A percentile compares a stretch with the other conserved stretches of the same genome.
Conservation (phyloP, 441 rosid genomes). For the Mallotus japonicus region DNA sequence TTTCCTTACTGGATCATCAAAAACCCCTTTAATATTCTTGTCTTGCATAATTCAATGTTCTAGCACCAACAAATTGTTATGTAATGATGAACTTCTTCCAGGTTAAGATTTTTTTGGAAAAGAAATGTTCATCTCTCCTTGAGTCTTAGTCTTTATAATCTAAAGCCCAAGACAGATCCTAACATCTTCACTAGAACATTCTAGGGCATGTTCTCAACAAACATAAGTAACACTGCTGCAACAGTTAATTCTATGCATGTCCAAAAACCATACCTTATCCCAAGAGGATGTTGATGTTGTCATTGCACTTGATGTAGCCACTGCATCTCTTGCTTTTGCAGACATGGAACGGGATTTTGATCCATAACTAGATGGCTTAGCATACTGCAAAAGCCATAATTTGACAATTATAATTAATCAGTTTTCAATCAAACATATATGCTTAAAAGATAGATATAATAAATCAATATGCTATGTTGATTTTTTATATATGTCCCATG, state of each 20-base stretch:
- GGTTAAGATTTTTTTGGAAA: too few relatives aligned
- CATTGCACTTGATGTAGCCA: constrained; percentile 37
- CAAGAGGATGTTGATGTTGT: constrained; percentile 51
- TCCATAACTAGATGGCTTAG: constrained; percentile 56
- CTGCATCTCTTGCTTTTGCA: constrained; percentile 44
- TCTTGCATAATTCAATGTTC: neutral
- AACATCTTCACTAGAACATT: neutral
- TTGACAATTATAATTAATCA: constrained; percentile 4
- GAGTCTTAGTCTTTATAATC: neutral
- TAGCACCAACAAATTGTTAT: neutral
- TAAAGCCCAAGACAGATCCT: neutral
- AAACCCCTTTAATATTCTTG: neutral
- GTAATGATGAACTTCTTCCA: neutral
- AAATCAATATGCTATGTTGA: neutral
- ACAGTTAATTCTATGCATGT: neutral
- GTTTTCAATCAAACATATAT: neutral
- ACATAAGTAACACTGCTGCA: neutral
- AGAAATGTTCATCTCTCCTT: too few relatives aligned
- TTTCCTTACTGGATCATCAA: neutral
- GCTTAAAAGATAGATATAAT: neutral
- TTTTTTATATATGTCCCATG: too few relatives aligned
- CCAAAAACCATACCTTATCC: constrained; percentile 61
- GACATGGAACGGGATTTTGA: constrained; percentile 61
- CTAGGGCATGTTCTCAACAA: neutral
- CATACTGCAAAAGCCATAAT: constrained; percentile 44